These are phyloP conservation scores for Grosmannia clavigera DNA, from an alignment of 2,329 filamentous ascomycete species.

Conservation along the genomic window DNA sequence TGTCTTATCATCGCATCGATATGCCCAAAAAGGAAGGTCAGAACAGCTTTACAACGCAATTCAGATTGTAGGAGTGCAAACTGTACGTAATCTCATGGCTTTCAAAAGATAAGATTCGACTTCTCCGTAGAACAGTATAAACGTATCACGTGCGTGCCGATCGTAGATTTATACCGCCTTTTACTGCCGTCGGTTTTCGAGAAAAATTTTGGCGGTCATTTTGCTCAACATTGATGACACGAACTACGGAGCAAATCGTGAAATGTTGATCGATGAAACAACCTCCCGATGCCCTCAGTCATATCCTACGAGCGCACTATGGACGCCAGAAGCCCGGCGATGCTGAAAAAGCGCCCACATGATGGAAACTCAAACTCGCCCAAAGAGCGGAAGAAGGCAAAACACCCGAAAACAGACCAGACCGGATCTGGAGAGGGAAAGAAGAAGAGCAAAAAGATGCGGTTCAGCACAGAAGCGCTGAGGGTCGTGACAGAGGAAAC, in stretches of 20 bases:
- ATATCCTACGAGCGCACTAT: conserved; percentile 1
- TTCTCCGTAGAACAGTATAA: too few relatives aligned
- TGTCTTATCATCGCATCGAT: background rate
- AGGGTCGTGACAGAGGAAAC: background rate
- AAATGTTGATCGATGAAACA: too few relatives aligned
- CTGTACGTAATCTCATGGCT: background rate
- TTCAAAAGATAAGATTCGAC: background rate
- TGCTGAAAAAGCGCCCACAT: background rate
- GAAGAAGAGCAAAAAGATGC: background rate
- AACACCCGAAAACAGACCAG: background rate
- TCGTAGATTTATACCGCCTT: background rate
- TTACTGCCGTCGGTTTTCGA: conserved; percentile 3
- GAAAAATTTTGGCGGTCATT: background rate
- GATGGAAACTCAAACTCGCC: background rate
- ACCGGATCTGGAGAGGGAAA: background rate
- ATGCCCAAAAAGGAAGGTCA: conserved; percentile 10
- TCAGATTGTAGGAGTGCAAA: background rate
- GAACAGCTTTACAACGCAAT: background rate
- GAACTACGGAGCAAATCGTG: background rate
- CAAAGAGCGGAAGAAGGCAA: conserved; percentile 7
- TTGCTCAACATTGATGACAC: background rate
- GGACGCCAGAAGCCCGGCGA: background rate
- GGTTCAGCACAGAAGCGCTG: background rate
- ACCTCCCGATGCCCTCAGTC: conserved; percentile 6
- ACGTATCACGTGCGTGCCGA: background rate